phyloP scores from a whole-genome alignment of 1,139 yeast genomes.

The Pneumocystis jirovecii region DNA sequence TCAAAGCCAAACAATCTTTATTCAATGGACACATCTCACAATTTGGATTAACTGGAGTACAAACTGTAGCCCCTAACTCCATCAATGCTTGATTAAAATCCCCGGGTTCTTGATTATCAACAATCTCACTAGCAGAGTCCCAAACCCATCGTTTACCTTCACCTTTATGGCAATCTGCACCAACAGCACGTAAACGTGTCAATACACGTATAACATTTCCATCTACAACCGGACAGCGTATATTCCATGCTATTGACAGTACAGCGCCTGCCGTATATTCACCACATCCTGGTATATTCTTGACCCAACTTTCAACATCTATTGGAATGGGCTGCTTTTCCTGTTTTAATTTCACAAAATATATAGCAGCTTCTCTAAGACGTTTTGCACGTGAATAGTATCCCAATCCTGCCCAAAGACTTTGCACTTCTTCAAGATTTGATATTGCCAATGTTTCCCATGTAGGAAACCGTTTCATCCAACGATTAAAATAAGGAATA shows the following conservation, averaged over 20 bases:
- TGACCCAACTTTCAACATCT: conserved; percentile 9
- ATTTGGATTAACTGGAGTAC: conserved; percentile 8
- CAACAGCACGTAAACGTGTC: conserved; percentile 9
- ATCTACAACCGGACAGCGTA: conserved; percentile 10
- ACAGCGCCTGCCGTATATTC: conserved; percentile 13
- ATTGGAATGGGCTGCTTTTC: conserved; percentile 3
- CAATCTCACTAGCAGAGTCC: conserved; percentile 8
- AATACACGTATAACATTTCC: conserved; percentile 12
- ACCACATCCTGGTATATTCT: conserved; percentile 12
- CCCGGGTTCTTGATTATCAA: conserved; percentile 7
- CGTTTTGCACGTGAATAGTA: conserved; percentile 11
- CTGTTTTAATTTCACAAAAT: conserved; percentile 1
- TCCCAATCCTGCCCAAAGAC: conserved; percentile 13
- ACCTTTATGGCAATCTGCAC: conserved; percentile 9
- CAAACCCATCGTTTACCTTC: conserved; percentile 10
- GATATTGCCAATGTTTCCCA: conserved; percentile 7
- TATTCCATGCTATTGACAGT: conserved; percentile 9
- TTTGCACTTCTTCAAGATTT: conserved; percentile 7
- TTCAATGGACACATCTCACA: conserved; percentile 8
- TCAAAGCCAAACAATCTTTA: conserved; percentile 5
- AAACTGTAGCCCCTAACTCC: conserved; percentile 12
- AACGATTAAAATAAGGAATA: conserved; percentile 9
- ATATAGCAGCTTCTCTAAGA: conserved; percentile 8
- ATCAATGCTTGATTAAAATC: conserved; percentile 11
- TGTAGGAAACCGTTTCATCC: conserved; percentile 11